Conservation (phyloP, 306 rosid species). For the Castanea sativa region DNA sequence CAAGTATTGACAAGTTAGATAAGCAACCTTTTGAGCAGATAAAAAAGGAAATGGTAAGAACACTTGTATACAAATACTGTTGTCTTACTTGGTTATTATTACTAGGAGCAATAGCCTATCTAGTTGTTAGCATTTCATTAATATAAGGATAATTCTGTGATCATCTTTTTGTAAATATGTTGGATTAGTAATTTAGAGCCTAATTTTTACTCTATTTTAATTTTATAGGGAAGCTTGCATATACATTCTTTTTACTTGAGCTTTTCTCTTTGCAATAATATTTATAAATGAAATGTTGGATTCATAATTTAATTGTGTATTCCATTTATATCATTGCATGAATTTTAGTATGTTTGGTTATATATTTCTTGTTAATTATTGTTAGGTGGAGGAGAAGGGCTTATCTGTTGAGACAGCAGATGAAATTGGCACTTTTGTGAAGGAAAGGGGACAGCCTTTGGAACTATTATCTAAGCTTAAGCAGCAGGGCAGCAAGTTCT, state of each 20-base stretch:
- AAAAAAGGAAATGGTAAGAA: slow-evolving; percentile 79
- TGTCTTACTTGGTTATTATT: neutral
- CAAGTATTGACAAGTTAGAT: slow-evolving; percentile 92
- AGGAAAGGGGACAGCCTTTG: slow-evolving; percentile 80
- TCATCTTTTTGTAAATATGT: neutral
- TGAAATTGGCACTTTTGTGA: slow-evolving; percentile 70
- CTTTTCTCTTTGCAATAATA: no score
- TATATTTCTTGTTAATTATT: slow-evolving; percentile 18
- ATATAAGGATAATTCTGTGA: neutral
- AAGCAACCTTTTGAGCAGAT: slow-evolving; percentile 85
- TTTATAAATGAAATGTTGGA: neutral
- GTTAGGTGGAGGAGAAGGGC: slow-evolving; percentile 90
- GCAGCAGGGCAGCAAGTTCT: slow-evolving; percentile 65
- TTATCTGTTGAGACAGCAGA: slow-evolving; percentile 73
- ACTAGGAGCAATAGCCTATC: neutral
- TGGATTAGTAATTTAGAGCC: neutral
- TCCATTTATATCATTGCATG: neutral
- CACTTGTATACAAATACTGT: neutral
- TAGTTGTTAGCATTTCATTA: neutral
- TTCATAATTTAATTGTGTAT: neutral
- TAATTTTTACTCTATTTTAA: no score
- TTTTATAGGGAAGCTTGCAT: no score
- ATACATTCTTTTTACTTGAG: no score
- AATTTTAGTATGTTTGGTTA: slow-evolving; percentile 12
- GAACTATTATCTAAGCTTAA: slow-evolving; percentile 64